Percentiles rank a stretch among this genome's conserved stretches.
Evolutionary conservation across 495 filamentous ascomycete genomes (phyloP).

Genomic region (Echria macrotheca): DNA sequence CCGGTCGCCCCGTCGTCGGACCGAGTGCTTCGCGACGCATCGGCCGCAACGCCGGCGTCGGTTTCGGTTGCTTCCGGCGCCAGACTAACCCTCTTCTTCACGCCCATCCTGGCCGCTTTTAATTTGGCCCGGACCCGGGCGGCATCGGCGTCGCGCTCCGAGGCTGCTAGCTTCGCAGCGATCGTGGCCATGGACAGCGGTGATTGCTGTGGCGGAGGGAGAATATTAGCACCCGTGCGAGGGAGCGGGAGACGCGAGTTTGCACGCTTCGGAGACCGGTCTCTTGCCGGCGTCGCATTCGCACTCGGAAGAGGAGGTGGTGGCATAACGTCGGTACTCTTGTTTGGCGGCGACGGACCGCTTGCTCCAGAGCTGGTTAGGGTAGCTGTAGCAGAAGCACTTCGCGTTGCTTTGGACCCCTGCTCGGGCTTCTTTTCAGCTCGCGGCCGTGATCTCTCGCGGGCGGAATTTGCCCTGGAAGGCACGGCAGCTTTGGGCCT

Average conservation of each 20-base stretch:
- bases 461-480: too few species aligned
- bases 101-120: slow-evolving; percentile 35
- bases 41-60: slow-evolving; percentile 6
- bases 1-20: too few species aligned
- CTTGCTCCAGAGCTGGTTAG: not conserved
- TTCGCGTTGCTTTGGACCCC: not conserved
- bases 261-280: slow-evolving; percentile 17
- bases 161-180: slow-evolving; percentile 50
- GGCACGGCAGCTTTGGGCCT: too few species aligned
- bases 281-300: slow-evolving; percentile 9
- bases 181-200: slow-evolving; percentile 50
- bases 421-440: not conserved
- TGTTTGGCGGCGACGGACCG: not conserved
- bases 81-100: slow-evolving; percentile 7
- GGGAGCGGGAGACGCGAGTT: slow-evolving; percentile 41
- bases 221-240: slow-evolving; percentile 20
- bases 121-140: slow-evolving; percentile 52
- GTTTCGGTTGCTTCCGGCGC: slow-evolving; percentile 4
- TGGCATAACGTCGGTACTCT: not conserved
- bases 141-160: slow-evolving; percentile 51
- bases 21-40: slow-evolving; percentile 9
- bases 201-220: slow-evolving; percentile 39
- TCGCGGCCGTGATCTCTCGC: not conserved
- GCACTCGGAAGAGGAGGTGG: slow-evolving; percentile 13
- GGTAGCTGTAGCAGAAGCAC: not conserved